phyloP scores from a whole-genome alignment of 176 grass and related monocot genomes.

The Zizania latifolia region DNA sequence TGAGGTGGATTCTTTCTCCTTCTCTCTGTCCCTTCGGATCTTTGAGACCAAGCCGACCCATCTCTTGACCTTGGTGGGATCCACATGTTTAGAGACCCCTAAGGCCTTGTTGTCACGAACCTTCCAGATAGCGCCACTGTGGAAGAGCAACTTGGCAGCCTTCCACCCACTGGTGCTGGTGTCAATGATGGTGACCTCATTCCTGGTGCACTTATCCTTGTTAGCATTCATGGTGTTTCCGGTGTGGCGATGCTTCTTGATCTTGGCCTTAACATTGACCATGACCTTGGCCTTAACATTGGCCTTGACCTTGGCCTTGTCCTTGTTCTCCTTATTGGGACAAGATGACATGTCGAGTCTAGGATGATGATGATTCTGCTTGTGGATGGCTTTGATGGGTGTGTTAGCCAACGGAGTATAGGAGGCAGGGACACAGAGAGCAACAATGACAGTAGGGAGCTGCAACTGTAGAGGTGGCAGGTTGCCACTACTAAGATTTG shows the following conservation, averaged over 20 bases:
- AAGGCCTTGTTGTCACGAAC: constrained; percentile 22
- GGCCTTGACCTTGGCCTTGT: constrained; percentile 23
- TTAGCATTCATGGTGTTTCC: constrained; percentile 7
- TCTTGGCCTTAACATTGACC: constrained; percentile 32
- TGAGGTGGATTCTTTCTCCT: constrained; percentile 13
- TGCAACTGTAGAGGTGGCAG: neutral
- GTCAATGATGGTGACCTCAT: constrained; percentile 82
- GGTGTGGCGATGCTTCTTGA: constrained; percentile 22
- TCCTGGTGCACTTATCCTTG: constrained; percentile 31
- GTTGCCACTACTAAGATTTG: constrained; percentile 42
- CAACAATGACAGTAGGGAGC: constrained; percentile 33
- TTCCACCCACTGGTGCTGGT: constrained; percentile 74
- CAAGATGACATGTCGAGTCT: neutral
- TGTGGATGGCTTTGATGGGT: constrained; percentile 23
- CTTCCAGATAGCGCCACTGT: constrained; percentile 47
- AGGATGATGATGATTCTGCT: constrained; percentile 35
- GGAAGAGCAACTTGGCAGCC: constrained; percentile 53
- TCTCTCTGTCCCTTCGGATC: constrained; percentile 37
- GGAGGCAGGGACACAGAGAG: constrained; percentile 48
- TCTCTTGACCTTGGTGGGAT: constrained; percentile 44
- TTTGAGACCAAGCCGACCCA: constrained; percentile 35
- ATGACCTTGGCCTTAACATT: constrained; percentile 17
- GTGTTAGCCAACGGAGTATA: constrained; percentile 32
- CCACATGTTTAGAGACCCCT: constrained; percentile 9
- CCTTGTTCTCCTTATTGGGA: constrained; percentile 4